Percentiles rank a stretch among this genome's conserved stretches.
Conservation (phyloP, 169 alveolate genomes). For the Sarcocystis neurona region DNA sequence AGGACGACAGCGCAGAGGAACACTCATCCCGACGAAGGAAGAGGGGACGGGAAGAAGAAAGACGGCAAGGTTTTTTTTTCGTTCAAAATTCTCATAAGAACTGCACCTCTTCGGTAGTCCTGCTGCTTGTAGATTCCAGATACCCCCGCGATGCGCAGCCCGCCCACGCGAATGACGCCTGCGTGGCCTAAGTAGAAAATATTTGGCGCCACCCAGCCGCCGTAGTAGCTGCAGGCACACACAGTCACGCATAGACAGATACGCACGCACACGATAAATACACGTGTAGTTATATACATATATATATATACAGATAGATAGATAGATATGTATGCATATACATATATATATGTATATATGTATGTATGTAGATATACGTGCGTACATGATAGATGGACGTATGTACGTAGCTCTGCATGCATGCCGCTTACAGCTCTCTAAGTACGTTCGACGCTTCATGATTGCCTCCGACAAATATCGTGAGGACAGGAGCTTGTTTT, state of each 20-base stretch:
- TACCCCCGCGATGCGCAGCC: slow-evolving; percentile 92
- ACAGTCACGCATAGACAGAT: neutral
- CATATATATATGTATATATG: neutral
- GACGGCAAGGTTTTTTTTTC: neutral
- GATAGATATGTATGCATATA: neutral
- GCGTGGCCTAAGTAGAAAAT: slow-evolving; percentile 94
- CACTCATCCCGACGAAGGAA: too few species aligned
- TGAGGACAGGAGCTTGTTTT: slow-evolving; percentile 89
- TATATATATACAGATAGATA: too few species aligned
- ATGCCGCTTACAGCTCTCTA: slow-evolving; percentile 83
- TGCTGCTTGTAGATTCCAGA: slow-evolving; percentile 92
- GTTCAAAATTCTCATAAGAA: neutral
- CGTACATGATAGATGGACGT: neutral
- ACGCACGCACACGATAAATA: too few species aligned
- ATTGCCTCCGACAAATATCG: slow-evolving; percentile 97
- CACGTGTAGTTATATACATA: too few species aligned
- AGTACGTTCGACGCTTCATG: slow-evolving; percentile 95
- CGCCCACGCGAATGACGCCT: slow-evolving; percentile 87
- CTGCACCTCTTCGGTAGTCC: slow-evolving; percentile 78
- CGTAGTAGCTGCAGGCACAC: slow-evolving; percentile 78
- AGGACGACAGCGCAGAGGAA: too few species aligned
- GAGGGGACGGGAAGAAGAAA: too few species aligned
- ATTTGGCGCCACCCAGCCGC: slow-evolving; percentile 99
- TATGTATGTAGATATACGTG: neutral
- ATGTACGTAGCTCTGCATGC: neutral